Evolutionary conservation across 2,329 filamentous ascomycete species (phyloP).

Genomic region (Colletotrichum sidae): DNA sequence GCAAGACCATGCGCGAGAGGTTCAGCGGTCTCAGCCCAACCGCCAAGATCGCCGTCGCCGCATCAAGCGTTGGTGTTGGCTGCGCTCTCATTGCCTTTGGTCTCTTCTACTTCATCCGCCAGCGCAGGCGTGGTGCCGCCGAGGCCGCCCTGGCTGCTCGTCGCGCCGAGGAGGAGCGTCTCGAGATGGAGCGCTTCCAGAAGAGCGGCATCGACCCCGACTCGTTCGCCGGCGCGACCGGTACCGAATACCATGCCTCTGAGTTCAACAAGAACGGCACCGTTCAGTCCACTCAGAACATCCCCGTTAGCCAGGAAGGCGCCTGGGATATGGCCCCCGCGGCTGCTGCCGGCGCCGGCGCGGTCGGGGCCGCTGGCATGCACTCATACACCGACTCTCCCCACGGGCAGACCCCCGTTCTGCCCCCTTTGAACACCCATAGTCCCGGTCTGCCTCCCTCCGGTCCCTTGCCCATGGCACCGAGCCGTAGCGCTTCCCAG

Average conservation of each 20-base stretch:
- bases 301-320: conserved; percentile 45
- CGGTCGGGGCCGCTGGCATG: conserved; percentile 30
- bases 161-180: conserved; percentile 58
- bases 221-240: conserved; percentile 50
- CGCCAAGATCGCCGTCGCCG: conserved; percentile 66
- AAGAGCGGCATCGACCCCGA: conserved; percentile 62
- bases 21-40: conserved; percentile 63
- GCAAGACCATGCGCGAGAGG: conserved; percentile 62
- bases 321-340: conserved; percentile 39
- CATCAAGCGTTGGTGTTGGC: conserved; percentile 57
- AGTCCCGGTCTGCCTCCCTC: conserved; percentile 36
- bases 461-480: conserved; percentile 32
- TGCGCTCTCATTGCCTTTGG: conserved; percentile 55
- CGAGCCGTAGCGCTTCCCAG: conserved; percentile 35
- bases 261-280: conserved; percentile 45
- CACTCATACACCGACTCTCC: conserved; percentile 26
- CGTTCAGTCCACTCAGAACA: conserved; percentile 46
- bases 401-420: conserved; percentile 13
- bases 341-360: conserved; percentile 38
- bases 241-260: conserved; percentile 51
- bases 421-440: conserved; percentile 32
- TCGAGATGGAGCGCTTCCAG: conserved; percentile 63
- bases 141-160: conserved; percentile 62
- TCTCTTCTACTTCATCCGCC: conserved; percentile 66
- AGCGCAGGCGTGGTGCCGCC: conserved; percentile 62